phyloP scores from a whole-genome alignment of 495 filamentous ascomycete species.

The Aspergillus conjunctus region DNA sequence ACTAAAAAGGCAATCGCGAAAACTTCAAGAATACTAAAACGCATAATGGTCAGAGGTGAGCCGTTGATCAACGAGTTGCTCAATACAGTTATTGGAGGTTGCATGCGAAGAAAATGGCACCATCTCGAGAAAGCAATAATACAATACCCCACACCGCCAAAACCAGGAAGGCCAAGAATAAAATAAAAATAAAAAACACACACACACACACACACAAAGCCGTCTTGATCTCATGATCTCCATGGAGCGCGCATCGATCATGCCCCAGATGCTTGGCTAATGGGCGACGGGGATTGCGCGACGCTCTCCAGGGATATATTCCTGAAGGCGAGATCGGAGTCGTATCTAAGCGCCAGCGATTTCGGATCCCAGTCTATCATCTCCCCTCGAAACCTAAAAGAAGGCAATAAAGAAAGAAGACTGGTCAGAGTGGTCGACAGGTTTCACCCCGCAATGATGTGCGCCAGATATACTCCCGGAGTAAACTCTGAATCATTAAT shows the following conservation, averaged over 20 bases:
- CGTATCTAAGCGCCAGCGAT: neutral
- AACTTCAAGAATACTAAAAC: neutral
- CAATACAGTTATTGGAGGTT: neutral
- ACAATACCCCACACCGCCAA: conserved; percentile 16
- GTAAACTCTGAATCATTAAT: neutral
- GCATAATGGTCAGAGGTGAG: neutral
- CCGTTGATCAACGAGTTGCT: neutral
- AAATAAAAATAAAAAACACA: too few species aligned
- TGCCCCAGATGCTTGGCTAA: conserved; percentile 13
- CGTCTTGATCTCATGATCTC: conserved; percentile 14
- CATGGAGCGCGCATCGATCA: conserved; percentile 5
- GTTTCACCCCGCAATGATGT: conserved; percentile 13
- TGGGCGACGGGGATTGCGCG: conserved; percentile 6
- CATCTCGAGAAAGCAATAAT: neutral
- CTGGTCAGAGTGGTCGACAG: neutral
- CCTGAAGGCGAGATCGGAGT: conserved; percentile 4
- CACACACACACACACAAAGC: too few species aligned
- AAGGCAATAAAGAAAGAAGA: neutral
- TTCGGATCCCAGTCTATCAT: conserved; percentile 5
- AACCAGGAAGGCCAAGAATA: conserved; percentile 14
- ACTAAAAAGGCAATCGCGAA: neutral
- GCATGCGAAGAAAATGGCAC: conserved; percentile 3
- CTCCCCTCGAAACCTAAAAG: conserved; percentile 5
- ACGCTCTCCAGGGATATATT: neutral
- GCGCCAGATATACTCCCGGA: conserved; percentile 13